Evolutionary conservation across 345 rosid species (phyloP), one percentile per base, ranked within the genome.

Genomic region (Moringa oleifera): DNA sequence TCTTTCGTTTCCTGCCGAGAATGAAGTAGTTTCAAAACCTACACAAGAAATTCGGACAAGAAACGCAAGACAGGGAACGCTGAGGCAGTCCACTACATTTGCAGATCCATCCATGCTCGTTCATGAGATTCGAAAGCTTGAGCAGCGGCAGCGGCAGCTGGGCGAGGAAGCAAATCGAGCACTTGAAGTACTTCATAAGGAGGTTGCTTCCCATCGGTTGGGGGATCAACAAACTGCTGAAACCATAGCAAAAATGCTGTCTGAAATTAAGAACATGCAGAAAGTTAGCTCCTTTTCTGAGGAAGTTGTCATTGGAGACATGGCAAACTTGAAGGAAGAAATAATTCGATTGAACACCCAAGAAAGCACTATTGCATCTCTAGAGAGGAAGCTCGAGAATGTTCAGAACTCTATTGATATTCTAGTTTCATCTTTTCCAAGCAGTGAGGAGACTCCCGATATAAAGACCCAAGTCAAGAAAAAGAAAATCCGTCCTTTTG

Each of bases 141-240:
- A 86, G 71, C 88, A 86, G 70, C 80, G 77, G 54, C 97, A 93
- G 72, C 83, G 81, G 85, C 87, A 84, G 72, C 80, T 93, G 45
- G 91, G 96, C 1, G 94, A 83, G 46, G 98, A 90, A 75, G 98
- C 98, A 74, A 90, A 82, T 73, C 85, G 80, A 68, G 96, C 97
- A 49, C 85, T 90, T 37, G 97, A 93, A 59, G 87, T 93, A 23
- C 91, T 93, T 72, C 97, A 93, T 63, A 93, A 88, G 72, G 97
- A 93, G 78, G 86, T 89, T 25, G 72, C 96, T 72, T 87, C 96
- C 60, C 87, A 85, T 55, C 84, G 63, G 76, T 33, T 87, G 64
- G 94, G 98, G 52, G 83, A 80, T 77, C 81, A 84, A 83, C 97
- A 83, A 79, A 76, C 93, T 45, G 85, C 91, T 50, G 90, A 86